A percentile compares a stretch with the other conserved stretches of the same genome.
phyloP scores from a whole-genome alignment of 1,284 basidiomycete species.

The Leccinum subfulvum region DNA sequence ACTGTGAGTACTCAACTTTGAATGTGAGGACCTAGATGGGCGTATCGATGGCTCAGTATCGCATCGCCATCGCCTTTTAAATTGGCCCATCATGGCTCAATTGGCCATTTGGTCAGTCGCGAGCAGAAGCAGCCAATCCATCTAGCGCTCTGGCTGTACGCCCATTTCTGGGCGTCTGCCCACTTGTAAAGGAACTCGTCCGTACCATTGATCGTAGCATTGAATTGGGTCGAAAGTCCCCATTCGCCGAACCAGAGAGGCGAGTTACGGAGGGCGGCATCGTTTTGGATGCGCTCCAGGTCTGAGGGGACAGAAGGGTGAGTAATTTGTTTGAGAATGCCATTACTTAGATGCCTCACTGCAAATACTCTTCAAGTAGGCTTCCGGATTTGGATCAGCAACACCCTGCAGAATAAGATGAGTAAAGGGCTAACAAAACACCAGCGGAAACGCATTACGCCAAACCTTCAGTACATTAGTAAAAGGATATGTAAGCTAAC shows the following conservation, averaged over 20 bases:
- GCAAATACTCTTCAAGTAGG: slow-evolving; percentile 68
- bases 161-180: slow-evolving; percentile 79
- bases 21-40: background rate
- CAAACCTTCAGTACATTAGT: slow-evolving; percentile 44
- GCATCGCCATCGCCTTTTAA: background rate
- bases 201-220: slow-evolving; percentile 50
- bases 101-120: background rate
- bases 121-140: slow-evolving; percentile 53
- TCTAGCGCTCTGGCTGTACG: slow-evolving; percentile 60
- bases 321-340: background rate
- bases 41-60: background rate
- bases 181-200: slow-evolving; percentile 61
- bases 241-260: slow-evolving; percentile 61
- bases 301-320: slow-evolving; percentile 15
- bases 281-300: slow-evolving; percentile 30
- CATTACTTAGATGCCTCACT: slow-evolving; percentile 42
- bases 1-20: background rate
- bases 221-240: slow-evolving; percentile 68
- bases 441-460: slow-evolving; percentile 49
- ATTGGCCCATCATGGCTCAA: background rate
- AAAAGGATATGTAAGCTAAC: background rate
- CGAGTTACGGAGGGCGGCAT: slow-evolving; percentile 38
- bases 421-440: slow-evolving; percentile 10
- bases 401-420: slow-evolving; percentile 50
- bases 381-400: slow-evolving; percentile 58